Percentiles rank a stretch among this genome's conserved stretches.
Evolutionary conservation across 2,329 filamentous ascomycete species (phyloP).

Genomic region (Beauveria sp.): DNA sequence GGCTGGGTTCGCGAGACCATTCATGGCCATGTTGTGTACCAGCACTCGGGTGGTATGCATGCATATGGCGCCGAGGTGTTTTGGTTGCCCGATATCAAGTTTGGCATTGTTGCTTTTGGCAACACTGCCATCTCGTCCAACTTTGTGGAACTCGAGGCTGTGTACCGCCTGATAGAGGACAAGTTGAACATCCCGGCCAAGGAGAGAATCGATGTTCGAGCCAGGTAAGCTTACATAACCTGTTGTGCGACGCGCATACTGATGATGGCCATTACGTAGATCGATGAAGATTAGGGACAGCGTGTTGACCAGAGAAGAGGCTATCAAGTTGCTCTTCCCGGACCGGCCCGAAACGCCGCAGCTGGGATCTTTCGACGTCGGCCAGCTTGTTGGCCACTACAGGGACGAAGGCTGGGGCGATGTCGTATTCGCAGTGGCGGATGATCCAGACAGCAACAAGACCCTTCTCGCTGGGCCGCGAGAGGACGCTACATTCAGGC

Average conservation of each 20-base stretch:
- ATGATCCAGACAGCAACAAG: not conserved
- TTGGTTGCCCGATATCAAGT: conserved; percentile 26
- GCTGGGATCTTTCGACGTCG: not conserved
- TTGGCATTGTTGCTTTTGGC: conserved; percentile 24
- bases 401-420: conserved; percentile 5
- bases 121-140: conserved; percentile 37
- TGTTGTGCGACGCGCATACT: not conserved
- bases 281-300: conserved; percentile 1
- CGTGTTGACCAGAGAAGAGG: not conserved
- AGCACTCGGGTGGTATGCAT: conserved; percentile 23
- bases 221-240: conserved; percentile 15
- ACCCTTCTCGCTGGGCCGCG: conserved; percentile 4
- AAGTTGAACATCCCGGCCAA: conserved; percentile 17
- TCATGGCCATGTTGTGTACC: conserved; percentile 21
- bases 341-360: conserved; percentile 1
- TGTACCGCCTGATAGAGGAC: conserved; percentile 24
- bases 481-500: not conserved
- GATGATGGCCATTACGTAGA: not conserved
- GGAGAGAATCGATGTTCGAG: conserved; percentile 15
- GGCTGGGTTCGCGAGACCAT: conserved; percentile 23
- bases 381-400: conserved; percentile 7
- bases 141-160: conserved; percentile 17
- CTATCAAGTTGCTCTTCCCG: not conserved
- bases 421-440: not conserved
- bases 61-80: conserved; percentile 22